Base-by-base conservation (phyloP, 75 land plant species). In the Ceratopteris richardii region DNA sequence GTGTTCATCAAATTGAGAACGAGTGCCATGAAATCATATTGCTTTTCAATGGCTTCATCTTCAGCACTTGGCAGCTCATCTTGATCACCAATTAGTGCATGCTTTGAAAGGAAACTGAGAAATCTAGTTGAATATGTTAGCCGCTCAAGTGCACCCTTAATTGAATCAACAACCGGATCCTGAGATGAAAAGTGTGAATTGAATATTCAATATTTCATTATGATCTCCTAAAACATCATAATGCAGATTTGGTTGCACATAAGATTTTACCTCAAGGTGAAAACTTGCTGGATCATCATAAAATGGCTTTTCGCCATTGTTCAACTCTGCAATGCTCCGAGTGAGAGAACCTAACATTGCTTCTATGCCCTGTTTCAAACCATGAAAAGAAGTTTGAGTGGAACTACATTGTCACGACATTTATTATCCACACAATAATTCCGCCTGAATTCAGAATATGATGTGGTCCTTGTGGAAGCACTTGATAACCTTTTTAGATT, bases 1-100 rank as follows among this genome's bases (percentile, higher is more conserved):
- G 98, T 87, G 72, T 88, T 91, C 51, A 66, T 83, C 56, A 87
- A 75, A 67, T 91, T 91, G 64, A 91, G 66, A 0, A 91, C 19
- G 42, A 91, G 81, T 41, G 97, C 88, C 59, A 75, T 60, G 46
- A 79, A 80, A 64, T 87, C 77, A 43, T 82, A 91, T 63, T 66
- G 57, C 57, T 76, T 60, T 23, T 82, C 78, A 54, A 58, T 72
- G 44, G 26, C 53, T 2, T 56, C 72, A n/a, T 74, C 85, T 27
- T 65, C 83, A 19, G 65, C 36, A 22, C 73, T 66, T 52, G 44
- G 60, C 11, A 77, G 71, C 25, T 72, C 36, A 22, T 86, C 91
- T 18, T 76, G 87, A 29, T 70, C 63, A 50, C 55, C 59, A 55
- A 78, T 74, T 48, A 90, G 71, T 23, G 91, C 87, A 67, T 86